phyloP scores from a whole-genome alignment of 1,284 basidiomycete species.

The Rhodotorula sp. region DNA sequence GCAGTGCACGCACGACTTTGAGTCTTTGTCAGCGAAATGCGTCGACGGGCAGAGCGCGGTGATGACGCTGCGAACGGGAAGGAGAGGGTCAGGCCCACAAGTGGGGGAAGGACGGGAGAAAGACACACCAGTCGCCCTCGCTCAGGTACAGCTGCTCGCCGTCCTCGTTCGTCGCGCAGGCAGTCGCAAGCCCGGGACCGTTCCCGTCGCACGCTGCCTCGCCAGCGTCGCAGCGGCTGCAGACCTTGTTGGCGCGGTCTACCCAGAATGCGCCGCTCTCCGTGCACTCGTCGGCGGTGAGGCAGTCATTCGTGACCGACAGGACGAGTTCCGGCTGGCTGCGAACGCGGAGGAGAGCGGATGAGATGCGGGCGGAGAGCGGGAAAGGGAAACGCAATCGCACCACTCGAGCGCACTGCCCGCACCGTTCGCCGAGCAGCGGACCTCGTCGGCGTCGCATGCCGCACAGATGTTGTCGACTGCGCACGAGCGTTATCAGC shows the following conservation, averaged over 20 bases:
- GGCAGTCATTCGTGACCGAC: not conserved
- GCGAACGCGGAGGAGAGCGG: not conserved
- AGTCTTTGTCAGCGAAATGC: not conserved
- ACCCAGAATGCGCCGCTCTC: not conserved
- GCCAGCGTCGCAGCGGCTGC: not conserved
- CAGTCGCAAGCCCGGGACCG: not conserved
- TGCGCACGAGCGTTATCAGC: not conserved
- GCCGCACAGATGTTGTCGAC: not conserved
- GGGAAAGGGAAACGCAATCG: not conserved
- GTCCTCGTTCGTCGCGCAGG: not conserved
- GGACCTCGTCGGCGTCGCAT: not conserved
- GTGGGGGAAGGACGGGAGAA: not conserved
- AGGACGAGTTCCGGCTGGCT: not conserved
- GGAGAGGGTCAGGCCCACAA: no score
- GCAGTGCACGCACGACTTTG: not conserved
- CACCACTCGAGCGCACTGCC: not conserved
- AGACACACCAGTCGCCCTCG: not conserved
- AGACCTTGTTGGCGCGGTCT: not conserved
- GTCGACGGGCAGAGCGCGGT: not conserved
- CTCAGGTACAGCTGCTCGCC: conserved; percentile 4
- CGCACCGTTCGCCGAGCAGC: not conserved
- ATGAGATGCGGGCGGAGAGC: no score
- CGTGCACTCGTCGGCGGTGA: not conserved
- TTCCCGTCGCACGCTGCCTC: not conserved
- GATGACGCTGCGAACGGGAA: not conserved